phyloP scores from a whole-genome alignment of 257 asterid species.

The Verbascum thapsus region DNA sequence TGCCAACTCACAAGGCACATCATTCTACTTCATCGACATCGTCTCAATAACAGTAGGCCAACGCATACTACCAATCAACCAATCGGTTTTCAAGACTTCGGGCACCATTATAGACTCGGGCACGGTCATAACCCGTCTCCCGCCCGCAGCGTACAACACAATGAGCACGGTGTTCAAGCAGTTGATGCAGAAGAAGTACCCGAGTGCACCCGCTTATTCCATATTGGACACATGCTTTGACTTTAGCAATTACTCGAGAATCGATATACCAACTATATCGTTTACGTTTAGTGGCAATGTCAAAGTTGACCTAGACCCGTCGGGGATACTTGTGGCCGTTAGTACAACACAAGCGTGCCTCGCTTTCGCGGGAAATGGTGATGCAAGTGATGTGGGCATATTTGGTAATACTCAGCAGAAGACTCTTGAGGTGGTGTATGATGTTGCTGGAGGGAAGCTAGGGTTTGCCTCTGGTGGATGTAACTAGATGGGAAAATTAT shows the following conservation, averaged over 20 bases:
- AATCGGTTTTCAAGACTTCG: slow-evolving; percentile 43
- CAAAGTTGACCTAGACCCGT: slow-evolving; percentile 39
- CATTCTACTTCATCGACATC: slow-evolving; percentile 56
- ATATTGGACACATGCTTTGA: slow-evolving; percentile 72
- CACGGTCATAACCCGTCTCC: slow-evolving; percentile 77
- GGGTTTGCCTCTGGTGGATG: slow-evolving; percentile 72
- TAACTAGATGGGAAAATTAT: slow-evolving; percentile 2
- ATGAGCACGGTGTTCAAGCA: slow-evolving; percentile 52
- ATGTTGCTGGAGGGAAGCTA: slow-evolving; percentile 68
- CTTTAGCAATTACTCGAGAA: slow-evolving; percentile 29
- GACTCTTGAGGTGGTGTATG: slow-evolving; percentile 65
- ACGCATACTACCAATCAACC: slow-evolving; percentile 40
- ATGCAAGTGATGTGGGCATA: slow-evolving; percentile 41
- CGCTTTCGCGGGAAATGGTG: slow-evolving; percentile 65
- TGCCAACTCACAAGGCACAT: slow-evolving; percentile 27
- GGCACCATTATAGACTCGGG: slow-evolving; percentile 84
- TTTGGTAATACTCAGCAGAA: slow-evolving; percentile 75
- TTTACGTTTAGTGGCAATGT: slow-evolving; percentile 53
- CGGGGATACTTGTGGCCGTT: slow-evolving; percentile 38
- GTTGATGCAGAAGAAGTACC: slow-evolving; percentile 48
- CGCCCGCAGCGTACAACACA: slow-evolving; percentile 53
- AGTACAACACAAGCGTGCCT: slow-evolving; percentile 44
- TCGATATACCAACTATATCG: slow-evolving; percentile 45
- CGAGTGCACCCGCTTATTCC: slow-evolving; percentile 49
- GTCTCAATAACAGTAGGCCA: slow-evolving; percentile 52